phyloP scores from a whole-genome alignment of 2,329 filamentous ascomycete genomes.

The Apiospora hydei region DNA sequence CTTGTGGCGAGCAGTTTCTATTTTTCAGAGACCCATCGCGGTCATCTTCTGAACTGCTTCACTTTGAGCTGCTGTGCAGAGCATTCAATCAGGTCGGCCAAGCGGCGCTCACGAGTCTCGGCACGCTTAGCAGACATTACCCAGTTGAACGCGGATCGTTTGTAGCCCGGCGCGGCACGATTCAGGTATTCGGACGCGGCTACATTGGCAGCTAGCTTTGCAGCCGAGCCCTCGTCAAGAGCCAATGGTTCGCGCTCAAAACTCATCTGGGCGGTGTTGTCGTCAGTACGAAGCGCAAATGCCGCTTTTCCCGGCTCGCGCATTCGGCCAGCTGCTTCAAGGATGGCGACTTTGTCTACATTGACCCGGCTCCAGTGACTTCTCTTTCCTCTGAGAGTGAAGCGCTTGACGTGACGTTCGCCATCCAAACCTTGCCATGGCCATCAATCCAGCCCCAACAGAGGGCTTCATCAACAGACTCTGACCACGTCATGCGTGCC shows the following conservation, averaged over 20 bases:
- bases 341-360: constrained; percentile 54
- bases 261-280: constrained; percentile 27
- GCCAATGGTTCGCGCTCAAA: constrained; percentile 25
- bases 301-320: constrained; percentile 26
- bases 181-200: constrained; percentile 23
- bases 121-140: constrained; percentile 27
- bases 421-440: constrained; percentile 54
- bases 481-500: constrained; percentile 30
- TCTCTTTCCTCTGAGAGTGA: constrained; percentile 60
- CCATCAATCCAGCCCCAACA: constrained; percentile 70
- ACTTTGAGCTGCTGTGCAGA: constrained; percentile 20
- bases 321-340: constrained; percentile 56
- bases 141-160: constrained; percentile 26
- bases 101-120: constrained; percentile 27
- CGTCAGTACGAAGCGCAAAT: constrained; percentile 25
- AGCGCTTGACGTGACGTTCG: constrained; percentile 58
- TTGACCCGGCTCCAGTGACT: constrained; percentile 68
- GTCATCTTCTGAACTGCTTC: constrained; percentile 26
- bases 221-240: constrained; percentile 17
- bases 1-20: too few relatives aligned
- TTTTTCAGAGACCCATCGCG: background rate
- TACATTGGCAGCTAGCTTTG: constrained; percentile 11
- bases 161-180: constrained; percentile 24
- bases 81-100: constrained; percentile 25
- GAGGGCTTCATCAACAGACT: constrained; percentile 62